Base-by-base conservation (phyloP, 352 stramenopile species). In the Pythium inflatum region DNA sequence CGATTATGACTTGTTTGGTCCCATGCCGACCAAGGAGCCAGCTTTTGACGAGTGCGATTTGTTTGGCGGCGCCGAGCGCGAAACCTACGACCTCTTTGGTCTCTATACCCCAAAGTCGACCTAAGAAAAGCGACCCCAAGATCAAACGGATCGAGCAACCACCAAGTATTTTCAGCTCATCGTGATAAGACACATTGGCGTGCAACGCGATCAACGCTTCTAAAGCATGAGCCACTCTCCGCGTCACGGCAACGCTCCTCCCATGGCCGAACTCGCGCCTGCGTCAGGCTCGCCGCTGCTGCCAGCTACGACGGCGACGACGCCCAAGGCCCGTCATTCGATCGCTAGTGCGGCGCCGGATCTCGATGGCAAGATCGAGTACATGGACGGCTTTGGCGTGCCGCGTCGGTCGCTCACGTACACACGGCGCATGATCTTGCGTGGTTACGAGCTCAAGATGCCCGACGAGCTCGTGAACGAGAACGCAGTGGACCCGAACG, bases 361-460 rank as follows among this genome's bases (percentile, higher is more conserved):
- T 11, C 57, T 71, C 1, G 65, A 71, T 16, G 53, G 38, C 28
- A 71, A 62, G 38, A 20, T 71, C n/a, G 66, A 80, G 46, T 83
- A 81, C 53, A 50, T 80, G 45, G 74, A 79, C 28, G 13, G n/a
- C 5, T 62, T 81, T 34, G 76, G 76, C 31, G 60, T 78, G 25
- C 58, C 61, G 30, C 71, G 74, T 12, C 65, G 76, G 13, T 83
- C 76, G 8, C 53, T 70, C 25, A 81, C 55, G 13, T 57, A 73
- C 28, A 81, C 74, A 7, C 53, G 46, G 8, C 74, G 76, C 20
- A 83, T 83, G 76, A 46, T 81, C 36, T 34, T 76, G 43, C 71
- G 65, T 18, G 81, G 80, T 0, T 30, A 75, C 25, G 76, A 70
- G n/a, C 78, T 90, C 43, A 49, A 66, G 55, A 76, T 80, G 16